These are phyloP conservation scores for Geotrichum klebahnii DNA, from an alignment of 1,139 yeast genomes.

Conservation along the genomic window DNA sequence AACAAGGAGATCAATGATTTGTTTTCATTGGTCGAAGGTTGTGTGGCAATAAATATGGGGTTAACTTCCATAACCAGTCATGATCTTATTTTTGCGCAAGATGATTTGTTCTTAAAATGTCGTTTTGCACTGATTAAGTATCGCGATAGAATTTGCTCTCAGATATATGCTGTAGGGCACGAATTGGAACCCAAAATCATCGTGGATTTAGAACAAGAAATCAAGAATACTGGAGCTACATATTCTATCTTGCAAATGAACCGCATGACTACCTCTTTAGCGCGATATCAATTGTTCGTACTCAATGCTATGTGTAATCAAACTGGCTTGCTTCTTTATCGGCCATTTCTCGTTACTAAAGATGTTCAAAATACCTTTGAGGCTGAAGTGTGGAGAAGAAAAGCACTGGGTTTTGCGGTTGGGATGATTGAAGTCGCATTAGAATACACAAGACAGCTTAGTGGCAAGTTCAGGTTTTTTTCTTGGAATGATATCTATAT, in stretches of 20 bases:
- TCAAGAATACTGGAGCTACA: slow-evolving; percentile 11
- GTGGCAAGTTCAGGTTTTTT: slow-evolving; percentile 1
- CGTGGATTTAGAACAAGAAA: slow-evolving; percentile 6
- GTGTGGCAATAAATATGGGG: slow-evolving; percentile 4
- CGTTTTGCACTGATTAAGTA: slow-evolving; percentile 6
- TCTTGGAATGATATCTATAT: slow-evolving; percentile 7
- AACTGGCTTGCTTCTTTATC: slow-evolving; percentile 4
- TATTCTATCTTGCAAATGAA: slow-evolving; percentile 3
- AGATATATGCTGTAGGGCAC: background rate
- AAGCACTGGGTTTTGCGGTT: slow-evolving; percentile 6
- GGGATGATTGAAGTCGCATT: slow-evolving; percentile 10
- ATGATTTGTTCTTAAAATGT: slow-evolving; percentile 14
- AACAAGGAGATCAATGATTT: background rate
- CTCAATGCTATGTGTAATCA: slow-evolving; percentile 9
- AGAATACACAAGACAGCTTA: background rate
- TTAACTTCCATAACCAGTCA: background rate
- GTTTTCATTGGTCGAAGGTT: slow-evolving; percentile 9
- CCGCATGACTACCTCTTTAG: background rate
- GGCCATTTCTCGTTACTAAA: slow-evolving; percentile 3
- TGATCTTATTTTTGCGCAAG: background rate
- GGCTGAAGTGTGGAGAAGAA: background rate
- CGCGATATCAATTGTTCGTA: background rate
- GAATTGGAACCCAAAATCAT: background rate
- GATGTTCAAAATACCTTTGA: too few relatives aligned
- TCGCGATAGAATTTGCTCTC: slow-evolving; percentile 2